Conservation (phyloP, 2,329 filamentous ascomycete genomes). For the Microdochium nivale region DNA sequence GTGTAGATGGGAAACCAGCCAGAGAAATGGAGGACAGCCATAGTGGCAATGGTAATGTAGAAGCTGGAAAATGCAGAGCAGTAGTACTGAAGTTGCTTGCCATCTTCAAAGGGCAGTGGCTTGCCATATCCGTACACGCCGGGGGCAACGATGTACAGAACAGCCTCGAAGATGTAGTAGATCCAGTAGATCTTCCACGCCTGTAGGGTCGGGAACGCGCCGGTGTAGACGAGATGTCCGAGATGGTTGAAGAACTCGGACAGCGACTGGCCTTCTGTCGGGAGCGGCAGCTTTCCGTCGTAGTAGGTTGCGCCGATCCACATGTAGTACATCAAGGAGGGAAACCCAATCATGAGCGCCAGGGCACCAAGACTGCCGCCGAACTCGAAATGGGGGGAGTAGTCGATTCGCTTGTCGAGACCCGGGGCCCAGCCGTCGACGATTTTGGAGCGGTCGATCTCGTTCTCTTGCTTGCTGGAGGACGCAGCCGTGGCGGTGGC, state of each 20-base stretch:
- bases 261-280: constrained; percentile 55
- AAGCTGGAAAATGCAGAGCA: constrained; percentile 85
- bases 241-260: constrained; percentile 66
- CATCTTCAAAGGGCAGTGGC: constrained; percentile 71
- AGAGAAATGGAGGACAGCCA: constrained; percentile 66
- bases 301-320: constrained; percentile 96
- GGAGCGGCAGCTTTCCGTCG: constrained; percentile 69
- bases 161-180: constrained; percentile 78
- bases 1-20: constrained; percentile 85
- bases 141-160: constrained; percentile 77
- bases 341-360: constrained; percentile 86
- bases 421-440: constrained; percentile 52
- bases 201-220: constrained; percentile 72
- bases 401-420: constrained; percentile 53
- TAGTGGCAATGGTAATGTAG: constrained; percentile 72
- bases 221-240: constrained; percentile 64
- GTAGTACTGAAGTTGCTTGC: constrained; percentile 86
- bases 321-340: constrained; percentile 98
- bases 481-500: neutral
- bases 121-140: constrained; percentile 86
- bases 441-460: constrained; percentile 15
- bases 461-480: constrained; percentile 1
- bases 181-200: constrained; percentile 94
- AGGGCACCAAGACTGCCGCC: constrained; percentile 75
- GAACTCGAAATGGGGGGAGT: constrained; percentile 67